phyloP scores from a whole-genome alignment of 495 filamentous ascomycete species.

The Lindgomyces ingoldianus region DNA sequence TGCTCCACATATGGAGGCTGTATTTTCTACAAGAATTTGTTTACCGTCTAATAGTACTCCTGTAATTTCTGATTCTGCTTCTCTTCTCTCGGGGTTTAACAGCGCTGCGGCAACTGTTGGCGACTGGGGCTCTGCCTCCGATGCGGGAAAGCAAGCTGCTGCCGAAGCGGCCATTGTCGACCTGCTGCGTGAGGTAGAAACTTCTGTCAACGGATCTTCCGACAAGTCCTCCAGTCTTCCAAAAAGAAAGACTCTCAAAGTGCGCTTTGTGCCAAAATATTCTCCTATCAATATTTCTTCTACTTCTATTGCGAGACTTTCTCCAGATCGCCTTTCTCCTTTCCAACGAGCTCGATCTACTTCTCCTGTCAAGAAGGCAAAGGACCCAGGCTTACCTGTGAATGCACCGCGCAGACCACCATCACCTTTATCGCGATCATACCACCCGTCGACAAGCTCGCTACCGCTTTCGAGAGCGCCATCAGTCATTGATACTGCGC shows the following conservation, averaged over 20 bases:
- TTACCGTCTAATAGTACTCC: conserved; percentile 7
- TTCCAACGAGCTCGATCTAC: not conserved
- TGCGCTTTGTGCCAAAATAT: conserved; percentile 32
- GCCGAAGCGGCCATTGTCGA: conserved; percentile 37
- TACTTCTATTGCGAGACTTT: not conserved
- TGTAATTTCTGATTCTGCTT: conserved; percentile 25
- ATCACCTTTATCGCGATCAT: conserved; percentile 44
- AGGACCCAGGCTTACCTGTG: conserved; percentile 36
- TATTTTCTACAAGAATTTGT: conserved; percentile 21
- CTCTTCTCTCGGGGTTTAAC: conserved; percentile 22
- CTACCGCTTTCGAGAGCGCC: conserved; percentile 52
- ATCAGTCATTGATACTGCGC: conserved; percentile 58
- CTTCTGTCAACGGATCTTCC: not conserved
- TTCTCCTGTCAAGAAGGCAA: not conserved
- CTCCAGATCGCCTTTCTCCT: not conserved
- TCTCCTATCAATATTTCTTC: conserved; percentile 8
- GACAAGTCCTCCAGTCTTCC: not conserved
- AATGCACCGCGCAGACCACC: conserved; percentile 38
- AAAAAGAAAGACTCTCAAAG: conserved; percentile 36
- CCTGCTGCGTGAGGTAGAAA: conserved; percentile 24
- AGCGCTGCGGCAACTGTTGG: conserved; percentile 33
- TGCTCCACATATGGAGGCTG: conserved; percentile 3
- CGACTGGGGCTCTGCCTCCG: conserved; percentile 2
- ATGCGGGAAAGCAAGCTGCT: conserved; percentile 23
- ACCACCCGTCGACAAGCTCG: conserved; percentile 43